Conservation (phyloP, 371 early-diverging fungal species). For the Massospora cicadina region DNA sequence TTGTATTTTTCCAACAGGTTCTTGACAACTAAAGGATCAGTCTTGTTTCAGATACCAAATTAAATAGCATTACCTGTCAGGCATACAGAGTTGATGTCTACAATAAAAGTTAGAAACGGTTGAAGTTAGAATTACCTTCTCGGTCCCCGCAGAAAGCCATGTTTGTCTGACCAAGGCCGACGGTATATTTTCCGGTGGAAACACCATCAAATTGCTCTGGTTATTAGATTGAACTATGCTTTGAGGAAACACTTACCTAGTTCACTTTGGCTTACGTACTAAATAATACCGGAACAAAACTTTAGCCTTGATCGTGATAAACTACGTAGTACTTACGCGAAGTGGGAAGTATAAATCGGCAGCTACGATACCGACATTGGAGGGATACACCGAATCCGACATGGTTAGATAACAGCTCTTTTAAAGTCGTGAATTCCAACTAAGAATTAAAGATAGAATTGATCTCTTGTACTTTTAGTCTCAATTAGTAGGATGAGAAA, state of each 20-base stretch:
- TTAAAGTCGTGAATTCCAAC: too few species aligned
- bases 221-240: not conserved
- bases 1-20: conserved; percentile 82
- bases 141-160: conserved; percentile 93
- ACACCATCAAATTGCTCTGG: conserved; percentile 76
- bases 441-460: too few species aligned
- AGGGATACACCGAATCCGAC: too few species aligned
- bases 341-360: conserved; percentile 88
- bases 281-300: too few species aligned
- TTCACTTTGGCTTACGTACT: conserved; percentile 80
- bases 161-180: conserved; percentile 87
- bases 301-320: conserved; percentile 3
- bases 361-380: conserved; percentile 82
- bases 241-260: conserved; percentile 16
- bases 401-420: too few species aligned
- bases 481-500: too few species aligned
- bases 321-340: conserved; percentile 25
- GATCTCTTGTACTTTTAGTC: too few species aligned
- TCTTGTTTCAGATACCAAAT: conserved; percentile 1
- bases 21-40: conserved; percentile 45
- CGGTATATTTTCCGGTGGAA: conserved; percentile 91
- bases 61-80: conserved; percentile 10
- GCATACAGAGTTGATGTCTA: conserved; percentile 15
- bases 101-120: not conserved
- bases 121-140: conserved; percentile 39